A percentile compares a stretch with the other conserved stretches of the same genome.
phyloP scores from a whole-genome alignment of 169 alveolate genomes.

The Plasmodium knowlesi region DNA sequence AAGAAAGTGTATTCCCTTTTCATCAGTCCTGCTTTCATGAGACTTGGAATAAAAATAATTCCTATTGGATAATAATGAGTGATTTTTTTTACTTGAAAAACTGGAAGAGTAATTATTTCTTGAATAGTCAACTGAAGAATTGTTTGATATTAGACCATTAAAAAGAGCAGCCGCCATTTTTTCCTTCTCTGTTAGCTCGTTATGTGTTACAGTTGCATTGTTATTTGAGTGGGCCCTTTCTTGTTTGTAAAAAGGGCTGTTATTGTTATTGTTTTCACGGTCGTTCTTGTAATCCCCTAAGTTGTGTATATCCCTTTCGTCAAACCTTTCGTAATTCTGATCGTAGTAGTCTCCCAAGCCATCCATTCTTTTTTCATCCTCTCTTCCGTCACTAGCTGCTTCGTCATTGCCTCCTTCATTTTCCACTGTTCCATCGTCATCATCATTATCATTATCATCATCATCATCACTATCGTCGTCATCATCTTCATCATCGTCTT shows the following conservation, averaged over 20 bases:
- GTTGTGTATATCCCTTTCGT: conserved; percentile 3
- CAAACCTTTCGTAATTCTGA: conserved; percentile 50
- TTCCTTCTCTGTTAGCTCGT: conserved; percentile 67
- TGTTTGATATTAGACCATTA: conserved; percentile 65
- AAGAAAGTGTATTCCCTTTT: not conserved
- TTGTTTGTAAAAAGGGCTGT: not conserved
- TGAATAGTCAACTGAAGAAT: conserved; percentile 17
- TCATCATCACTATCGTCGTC: conserved; percentile 38
- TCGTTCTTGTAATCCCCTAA: conserved; percentile 8
- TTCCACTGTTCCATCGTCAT: conserved; percentile 8
- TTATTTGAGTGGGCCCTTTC: not conserved
- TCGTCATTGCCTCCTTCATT: not conserved
- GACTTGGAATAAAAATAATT: conserved; percentile 24
- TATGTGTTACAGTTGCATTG: not conserved
- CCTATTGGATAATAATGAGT: conserved; percentile 19
- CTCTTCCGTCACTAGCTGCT: conserved; percentile 5
- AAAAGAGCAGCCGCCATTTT: conserved; percentile 78
- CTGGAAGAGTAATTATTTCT: conserved; percentile 37
- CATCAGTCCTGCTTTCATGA: conserved; percentile 3
- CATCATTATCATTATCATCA: conserved; percentile 33
- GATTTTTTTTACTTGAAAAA: conserved; percentile 30
- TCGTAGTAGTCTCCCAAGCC: not conserved
- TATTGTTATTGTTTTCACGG: not conserved
- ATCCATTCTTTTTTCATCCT: conserved; percentile 57
- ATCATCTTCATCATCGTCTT: conserved; percentile 5